Conservation (phyloP, 1,284 basidiomycete species). For the Hymenochaete sp. region DNA sequence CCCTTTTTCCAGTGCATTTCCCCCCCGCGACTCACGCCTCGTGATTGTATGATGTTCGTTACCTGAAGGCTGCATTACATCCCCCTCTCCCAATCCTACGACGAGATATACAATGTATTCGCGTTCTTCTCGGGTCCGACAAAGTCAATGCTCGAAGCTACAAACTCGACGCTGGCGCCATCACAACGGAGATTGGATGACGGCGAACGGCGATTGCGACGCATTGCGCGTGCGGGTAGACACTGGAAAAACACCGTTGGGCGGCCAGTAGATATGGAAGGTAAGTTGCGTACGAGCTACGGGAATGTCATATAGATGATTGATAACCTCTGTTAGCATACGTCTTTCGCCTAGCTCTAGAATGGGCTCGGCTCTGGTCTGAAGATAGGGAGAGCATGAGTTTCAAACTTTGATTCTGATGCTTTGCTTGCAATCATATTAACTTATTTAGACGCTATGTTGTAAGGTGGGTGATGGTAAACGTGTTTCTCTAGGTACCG, state of each 20-base stretch:
- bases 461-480: too few relatives aligned
- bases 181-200: constrained; percentile 38
- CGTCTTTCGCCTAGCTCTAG: constrained; percentile 82
- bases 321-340: constrained; percentile 32
- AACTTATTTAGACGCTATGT: too few relatives aligned
- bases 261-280: constrained; percentile 82
- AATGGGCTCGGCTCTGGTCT: constrained; percentile 78
- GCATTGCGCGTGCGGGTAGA: constrained; percentile 82
- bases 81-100: constrained; percentile 77
- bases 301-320: background rate
- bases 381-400: constrained; percentile 74
- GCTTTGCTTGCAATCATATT: too few relatives aligned
- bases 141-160: constrained; percentile 44
- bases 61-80: constrained; percentile 81
- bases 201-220: constrained; percentile 64
- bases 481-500: too few relatives aligned
- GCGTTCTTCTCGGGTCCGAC: constrained; percentile 84
- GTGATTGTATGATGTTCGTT: background rate
- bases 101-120: constrained; percentile 87
- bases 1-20: constrained; percentile 1
- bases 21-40: background rate
- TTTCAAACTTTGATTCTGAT: constrained; percentile 29
- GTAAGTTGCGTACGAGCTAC: constrained; percentile 35
- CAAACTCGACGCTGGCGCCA: constrained; percentile 39
- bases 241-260: constrained; percentile 83